Evolutionary conservation across 257 asterid genomes (phyloP).

Genomic region (Handroanthus guayacan): DNA sequence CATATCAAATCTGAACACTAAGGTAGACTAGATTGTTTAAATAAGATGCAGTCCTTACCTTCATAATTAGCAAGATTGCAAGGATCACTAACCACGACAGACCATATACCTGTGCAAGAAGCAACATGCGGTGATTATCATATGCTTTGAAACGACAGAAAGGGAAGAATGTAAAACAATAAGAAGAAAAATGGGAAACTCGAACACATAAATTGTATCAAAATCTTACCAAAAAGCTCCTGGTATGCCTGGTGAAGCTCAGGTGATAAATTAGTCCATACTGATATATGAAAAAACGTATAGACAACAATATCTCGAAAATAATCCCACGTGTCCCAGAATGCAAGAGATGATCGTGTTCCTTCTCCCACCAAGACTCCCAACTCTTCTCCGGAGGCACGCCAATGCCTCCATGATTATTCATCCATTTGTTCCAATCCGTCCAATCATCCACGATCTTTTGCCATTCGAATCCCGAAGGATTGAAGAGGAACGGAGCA

Average conservation of each 20-base stretch:
- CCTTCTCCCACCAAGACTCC: conserved; percentile 99
- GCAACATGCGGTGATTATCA: conserved; percentile 23
- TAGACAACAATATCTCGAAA: conserved; percentile 77
- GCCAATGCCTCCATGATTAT: conserved; percentile 89
- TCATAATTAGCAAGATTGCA: conserved; percentile 60
- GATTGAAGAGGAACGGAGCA: conserved; percentile 92
- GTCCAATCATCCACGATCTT: conserved; percentile 92
- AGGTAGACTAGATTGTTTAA: too few relatives aligned
- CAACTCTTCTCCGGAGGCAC: conserved; percentile 90
- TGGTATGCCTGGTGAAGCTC: conserved; percentile 54
- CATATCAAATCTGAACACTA: too few relatives aligned
- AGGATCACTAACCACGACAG: conserved; percentile 87
- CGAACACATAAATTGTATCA: conserved; percentile 9
- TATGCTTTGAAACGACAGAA: not conserved
- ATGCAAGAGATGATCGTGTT: conserved; percentile 75
- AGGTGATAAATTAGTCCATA: conserved; percentile 89
- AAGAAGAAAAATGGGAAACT: not conserved
- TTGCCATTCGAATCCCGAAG: conserved; percentile 98
- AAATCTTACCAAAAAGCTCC: conserved; percentile 66
- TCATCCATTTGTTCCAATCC: conserved; percentile 95
- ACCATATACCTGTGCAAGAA: conserved; percentile 72
- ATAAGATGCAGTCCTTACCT: conserved; percentile 49
- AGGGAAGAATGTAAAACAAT: conserved; percentile 11
- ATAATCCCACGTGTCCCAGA: conserved; percentile 78
- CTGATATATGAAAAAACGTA: conserved; percentile 88